These are phyloP conservation scores for Rhodotorula kratochvilovae DNA, from an alignment of 768 basidiomycete genomes.

Conservation along the genomic window DNA sequence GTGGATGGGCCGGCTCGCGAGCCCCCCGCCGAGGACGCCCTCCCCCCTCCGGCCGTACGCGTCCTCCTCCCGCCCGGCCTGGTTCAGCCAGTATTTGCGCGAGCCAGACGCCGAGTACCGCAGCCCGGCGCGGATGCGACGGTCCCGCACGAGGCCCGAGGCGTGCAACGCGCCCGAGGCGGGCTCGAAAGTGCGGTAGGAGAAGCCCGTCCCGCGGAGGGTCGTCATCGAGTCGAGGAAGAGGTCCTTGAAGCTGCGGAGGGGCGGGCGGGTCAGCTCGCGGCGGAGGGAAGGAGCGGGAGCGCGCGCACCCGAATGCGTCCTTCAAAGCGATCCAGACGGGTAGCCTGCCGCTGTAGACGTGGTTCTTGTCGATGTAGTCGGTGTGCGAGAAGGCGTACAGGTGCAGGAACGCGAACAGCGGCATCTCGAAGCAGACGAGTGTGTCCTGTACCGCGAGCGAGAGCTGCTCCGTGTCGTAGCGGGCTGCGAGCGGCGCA, in stretches of 20 bases:
- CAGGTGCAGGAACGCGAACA: conserved; percentile 91
- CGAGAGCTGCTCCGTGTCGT: conserved; percentile 62
- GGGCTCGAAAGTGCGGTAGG: conserved; percentile 93
- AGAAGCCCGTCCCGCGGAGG: conserved; percentile 80
- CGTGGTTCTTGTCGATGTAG: conserved; percentile 62
- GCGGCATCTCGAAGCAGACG: conserved; percentile 94
- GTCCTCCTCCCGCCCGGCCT: conserved; percentile 51
- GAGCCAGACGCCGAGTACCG: conserved; percentile 86
- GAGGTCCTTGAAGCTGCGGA: conserved; percentile 60
- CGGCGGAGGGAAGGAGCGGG: not conserved
- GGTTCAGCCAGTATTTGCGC: conserved; percentile 92
- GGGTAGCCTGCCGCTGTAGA: conserved; percentile 81
- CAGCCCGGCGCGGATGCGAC: conserved; percentile 83
- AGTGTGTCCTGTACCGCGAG: conserved; percentile 72
- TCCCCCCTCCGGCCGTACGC: conserved; percentile 45
- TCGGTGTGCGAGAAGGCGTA: conserved; percentile 90
- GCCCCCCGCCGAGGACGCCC: conserved; percentile 13
- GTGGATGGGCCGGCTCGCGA: conserved; percentile 46
- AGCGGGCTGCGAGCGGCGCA: conserved; percentile 13
- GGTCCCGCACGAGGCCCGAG: conserved; percentile 69
- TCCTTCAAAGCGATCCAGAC: conserved; percentile 81
- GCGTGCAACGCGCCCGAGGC: conserved; percentile 89
- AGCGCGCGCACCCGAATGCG: conserved; percentile 64
- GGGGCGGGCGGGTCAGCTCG: not conserved
- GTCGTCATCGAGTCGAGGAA: conserved; percentile 78